A percentile compares a stretch with the other conserved stretches of the same genome.
Conservation (phyloP, 164 flowering plant species). For the Piper longum region DNA sequence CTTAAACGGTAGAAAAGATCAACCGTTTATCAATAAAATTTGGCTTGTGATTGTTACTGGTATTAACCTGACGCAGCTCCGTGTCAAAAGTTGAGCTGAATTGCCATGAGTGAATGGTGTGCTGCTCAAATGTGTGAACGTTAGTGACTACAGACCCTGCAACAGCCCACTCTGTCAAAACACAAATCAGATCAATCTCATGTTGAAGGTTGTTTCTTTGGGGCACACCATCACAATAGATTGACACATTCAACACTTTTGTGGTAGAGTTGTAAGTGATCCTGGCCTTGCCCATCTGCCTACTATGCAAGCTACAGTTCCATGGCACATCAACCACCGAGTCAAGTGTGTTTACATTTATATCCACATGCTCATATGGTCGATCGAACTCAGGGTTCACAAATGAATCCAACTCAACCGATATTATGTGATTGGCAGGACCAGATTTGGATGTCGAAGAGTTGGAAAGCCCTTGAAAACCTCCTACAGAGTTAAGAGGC, state of each 20-base stretch:
- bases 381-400: conserved; percentile 13
- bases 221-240: conserved; percentile 3
- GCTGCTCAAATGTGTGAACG: not conserved
- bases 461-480: too few species aligned
- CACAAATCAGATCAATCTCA: conserved; percentile 7
- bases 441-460: too few species aligned
- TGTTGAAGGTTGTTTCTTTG: conserved; percentile 7
- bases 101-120: conserved; percentile 15
- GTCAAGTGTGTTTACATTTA: conserved; percentile 13
- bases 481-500: too few species aligned
- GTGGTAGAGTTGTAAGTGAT: conserved; percentile 10
- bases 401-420: conserved; percentile 25
- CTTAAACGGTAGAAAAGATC: not conserved
- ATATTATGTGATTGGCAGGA: conserved; percentile 8
- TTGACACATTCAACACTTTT: conserved; percentile 8
- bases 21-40: not conserved
- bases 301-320: conserved; percentile 6
- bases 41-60: not conserved
- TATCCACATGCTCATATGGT: conserved; percentile 19
- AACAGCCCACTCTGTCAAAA: conserved; percentile 9
- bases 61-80: too few species aligned
- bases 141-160: conserved; percentile 15
- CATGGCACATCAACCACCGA: conserved; percentile 4
- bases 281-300: conserved; percentile 7
- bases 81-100: conserved; percentile 10